phyloP scores from a whole-genome alignment of 768 basidiomycete species.

The Kwoniella shandongensis region DNA sequence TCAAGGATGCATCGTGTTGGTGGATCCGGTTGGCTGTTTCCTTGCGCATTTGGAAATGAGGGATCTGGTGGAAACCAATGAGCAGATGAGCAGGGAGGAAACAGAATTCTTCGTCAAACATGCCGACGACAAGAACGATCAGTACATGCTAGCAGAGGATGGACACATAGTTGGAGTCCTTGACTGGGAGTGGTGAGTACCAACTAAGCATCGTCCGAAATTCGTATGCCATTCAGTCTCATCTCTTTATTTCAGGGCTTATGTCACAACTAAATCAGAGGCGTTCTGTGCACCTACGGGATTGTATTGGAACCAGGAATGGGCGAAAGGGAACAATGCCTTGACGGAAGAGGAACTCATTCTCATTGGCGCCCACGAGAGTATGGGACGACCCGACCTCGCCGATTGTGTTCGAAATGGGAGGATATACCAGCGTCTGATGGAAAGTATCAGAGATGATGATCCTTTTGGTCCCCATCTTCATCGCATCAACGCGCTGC shows the following conservation, averaged over 20 bases:
- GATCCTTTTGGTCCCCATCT: background rate
- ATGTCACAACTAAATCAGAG: conserved; percentile 9
- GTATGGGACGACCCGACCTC: conserved; percentile 5
- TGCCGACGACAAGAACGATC: conserved; percentile 33
- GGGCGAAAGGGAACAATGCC: background rate
- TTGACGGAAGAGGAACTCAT: conserved; percentile 2
- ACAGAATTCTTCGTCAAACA: conserved; percentile 28
- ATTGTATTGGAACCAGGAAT: background rate
- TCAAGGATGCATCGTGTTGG: background rate
- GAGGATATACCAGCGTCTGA: conserved; percentile 12
- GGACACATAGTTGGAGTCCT: conserved; percentile 37
- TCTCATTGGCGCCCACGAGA: conserved; percentile 10
- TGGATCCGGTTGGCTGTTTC: background rate
- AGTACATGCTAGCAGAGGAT: conserved; percentile 38
- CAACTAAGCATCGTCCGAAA: too few relatives aligned
- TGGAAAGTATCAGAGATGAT: conserved; percentile 7
- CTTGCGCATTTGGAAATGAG: conserved; percentile 9
- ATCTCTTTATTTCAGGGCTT: background rate
- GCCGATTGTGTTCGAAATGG: conserved; percentile 25
- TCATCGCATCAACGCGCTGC: too few relatives aligned
- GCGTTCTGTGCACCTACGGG: conserved; percentile 2
- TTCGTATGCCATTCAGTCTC: background rate
- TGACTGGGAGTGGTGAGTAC: conserved; percentile 46
- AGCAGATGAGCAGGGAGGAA: conserved; percentile 1
- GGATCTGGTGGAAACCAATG: conserved; percentile 4